Evolutionary conservation across 2,329 filamentous ascomycete genomes (phyloP).

Genomic region (Knoxdaviesia proteae): DNA sequence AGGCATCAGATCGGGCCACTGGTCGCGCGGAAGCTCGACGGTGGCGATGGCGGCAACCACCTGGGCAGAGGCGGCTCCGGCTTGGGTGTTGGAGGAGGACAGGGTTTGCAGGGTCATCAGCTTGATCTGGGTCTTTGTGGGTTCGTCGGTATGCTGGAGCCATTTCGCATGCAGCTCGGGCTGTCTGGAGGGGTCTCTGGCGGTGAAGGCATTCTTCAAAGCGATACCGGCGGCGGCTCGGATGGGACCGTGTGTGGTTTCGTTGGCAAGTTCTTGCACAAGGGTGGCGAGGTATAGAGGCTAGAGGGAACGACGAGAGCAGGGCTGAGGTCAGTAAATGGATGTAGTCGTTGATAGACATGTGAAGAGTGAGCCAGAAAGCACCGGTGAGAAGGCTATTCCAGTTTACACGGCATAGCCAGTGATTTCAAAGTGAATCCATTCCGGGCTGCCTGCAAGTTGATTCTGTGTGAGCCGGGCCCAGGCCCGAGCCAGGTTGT

Average conservation of each 20-base stretch:
- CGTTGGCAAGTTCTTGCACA: constrained; percentile 85
- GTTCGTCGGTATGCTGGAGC: constrained; percentile 60
- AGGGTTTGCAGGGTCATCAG: constrained; percentile 76
- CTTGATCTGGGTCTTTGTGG: constrained; percentile 77
- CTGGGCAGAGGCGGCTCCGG: constrained; percentile 77
- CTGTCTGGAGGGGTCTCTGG: constrained; percentile 72
- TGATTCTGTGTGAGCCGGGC: no score
- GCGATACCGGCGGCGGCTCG: constrained; percentile 89
- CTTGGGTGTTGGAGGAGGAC: constrained; percentile 55
- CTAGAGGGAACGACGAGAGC: constrained; percentile 22
- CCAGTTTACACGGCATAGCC: no score
- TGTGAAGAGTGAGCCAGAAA: no score
- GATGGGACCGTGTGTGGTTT: constrained; percentile 61
- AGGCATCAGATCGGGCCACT: constrained; percentile 86
- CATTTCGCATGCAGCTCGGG: constrained; percentile 87
- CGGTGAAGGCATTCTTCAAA: constrained; percentile 94
- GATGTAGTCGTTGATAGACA: no score
- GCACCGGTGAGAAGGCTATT: no score
- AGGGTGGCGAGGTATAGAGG: constrained; percentile 82
- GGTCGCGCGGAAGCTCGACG: constrained; percentile 79
- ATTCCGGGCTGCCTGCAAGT: no score
- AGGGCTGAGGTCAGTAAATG: no score
- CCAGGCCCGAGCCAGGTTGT: no score
- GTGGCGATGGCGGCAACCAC: constrained; percentile 87
- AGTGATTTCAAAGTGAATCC: constrained; percentile 3